A percentile compares a stretch with the other conserved stretches of the same genome.
Conservation (phyloP, 73 alveolate species). For the Effrenium voratum region DNA sequence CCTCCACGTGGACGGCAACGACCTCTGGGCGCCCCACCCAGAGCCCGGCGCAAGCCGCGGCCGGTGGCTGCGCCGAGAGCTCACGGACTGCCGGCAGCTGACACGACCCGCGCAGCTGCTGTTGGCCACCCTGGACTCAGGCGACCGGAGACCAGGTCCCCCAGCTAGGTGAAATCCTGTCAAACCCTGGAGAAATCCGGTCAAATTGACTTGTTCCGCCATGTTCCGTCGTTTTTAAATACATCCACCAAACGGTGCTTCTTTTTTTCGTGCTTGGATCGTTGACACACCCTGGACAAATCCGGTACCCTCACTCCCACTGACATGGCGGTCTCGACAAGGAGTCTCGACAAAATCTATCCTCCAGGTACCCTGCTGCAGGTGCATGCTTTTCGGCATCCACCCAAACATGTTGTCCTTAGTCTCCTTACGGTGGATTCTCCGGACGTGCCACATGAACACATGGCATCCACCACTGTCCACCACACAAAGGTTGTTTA, state of each 20-base stretch:
- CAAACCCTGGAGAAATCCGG: neutral
- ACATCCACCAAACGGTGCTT: neutral
- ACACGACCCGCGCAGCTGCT: constrained; percentile 7
- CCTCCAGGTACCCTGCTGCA: too few species aligned
- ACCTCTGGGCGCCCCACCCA: constrained; percentile 57
- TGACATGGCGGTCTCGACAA: too few species aligned
- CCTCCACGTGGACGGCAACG: constrained; percentile 48
- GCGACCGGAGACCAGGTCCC: neutral
- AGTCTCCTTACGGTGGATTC: too few species aligned
- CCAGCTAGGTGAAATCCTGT: neutral
- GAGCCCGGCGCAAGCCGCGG: neutral
- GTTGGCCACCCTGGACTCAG: constrained; percentile 53
- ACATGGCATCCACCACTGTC: too few species aligned
- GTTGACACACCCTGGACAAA: too few species aligned
- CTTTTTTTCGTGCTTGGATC: neutral
- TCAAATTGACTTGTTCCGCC: neutral
- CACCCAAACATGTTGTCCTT: too few species aligned
- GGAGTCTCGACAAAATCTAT: too few species aligned
- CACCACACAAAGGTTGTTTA: too few species aligned
- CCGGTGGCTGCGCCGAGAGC: constrained; percentile 52
- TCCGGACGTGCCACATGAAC: too few species aligned
- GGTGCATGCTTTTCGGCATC: too few species aligned
- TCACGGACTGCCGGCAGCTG: constrained; percentile 34
- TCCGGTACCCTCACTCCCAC: too few species aligned
- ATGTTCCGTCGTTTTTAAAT: neutral